Percentiles rank a stretch among this genome's conserved stretches.
Conservation (phyloP, 2,329 filamentous ascomycete genomes). For the Daldinia eschscholtzii region DNA sequence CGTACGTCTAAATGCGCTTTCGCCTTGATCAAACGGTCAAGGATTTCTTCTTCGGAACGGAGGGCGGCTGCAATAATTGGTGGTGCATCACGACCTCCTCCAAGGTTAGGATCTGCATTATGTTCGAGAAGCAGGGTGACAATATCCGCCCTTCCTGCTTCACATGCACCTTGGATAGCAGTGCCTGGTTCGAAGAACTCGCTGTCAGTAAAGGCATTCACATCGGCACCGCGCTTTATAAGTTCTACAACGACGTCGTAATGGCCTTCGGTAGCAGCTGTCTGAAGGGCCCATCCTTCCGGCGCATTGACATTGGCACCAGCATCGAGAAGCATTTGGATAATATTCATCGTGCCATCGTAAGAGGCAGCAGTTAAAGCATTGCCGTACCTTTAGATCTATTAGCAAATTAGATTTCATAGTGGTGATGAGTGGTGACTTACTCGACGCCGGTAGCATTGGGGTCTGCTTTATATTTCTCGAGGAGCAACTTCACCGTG, state of each 20-base stretch:
- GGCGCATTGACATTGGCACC: constrained; percentile 54
- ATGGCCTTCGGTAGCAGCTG: constrained; percentile 54
- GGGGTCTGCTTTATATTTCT: constrained; percentile 53
- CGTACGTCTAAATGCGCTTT: constrained; percentile 55
- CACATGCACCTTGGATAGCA: constrained; percentile 57
- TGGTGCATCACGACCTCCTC: constrained; percentile 51
- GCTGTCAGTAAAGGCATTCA: constrained; percentile 52
- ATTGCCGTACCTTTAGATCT: constrained; percentile 51
- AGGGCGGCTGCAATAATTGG: constrained; percentile 56
- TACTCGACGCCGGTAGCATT: constrained; percentile 57
- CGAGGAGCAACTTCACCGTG: constrained; percentile 55
- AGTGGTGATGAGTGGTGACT: constrained; percentile 30
- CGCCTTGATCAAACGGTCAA: constrained; percentile 53
- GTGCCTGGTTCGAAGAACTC: constrained; percentile 53
- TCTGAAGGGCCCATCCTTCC: constrained; percentile 56
- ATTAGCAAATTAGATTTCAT: constrained; percentile 17
- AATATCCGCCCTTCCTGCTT: constrained; percentile 53
- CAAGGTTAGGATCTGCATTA: constrained; percentile 55
- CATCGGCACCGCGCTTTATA: constrained; percentile 53
- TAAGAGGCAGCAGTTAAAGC: constrained; percentile 57
- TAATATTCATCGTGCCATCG: constrained; percentile 53
- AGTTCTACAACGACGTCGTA: constrained; percentile 54
- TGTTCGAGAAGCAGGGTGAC: constrained; percentile 56
- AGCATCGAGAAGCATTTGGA: constrained; percentile 52
- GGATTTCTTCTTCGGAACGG: constrained; percentile 53